Percentiles rank a stretch among this genome's conserved stretches.
Evolutionary conservation across 139 green algal genomes (phyloP).

Genomic region (Ulvella scutata): DNA sequence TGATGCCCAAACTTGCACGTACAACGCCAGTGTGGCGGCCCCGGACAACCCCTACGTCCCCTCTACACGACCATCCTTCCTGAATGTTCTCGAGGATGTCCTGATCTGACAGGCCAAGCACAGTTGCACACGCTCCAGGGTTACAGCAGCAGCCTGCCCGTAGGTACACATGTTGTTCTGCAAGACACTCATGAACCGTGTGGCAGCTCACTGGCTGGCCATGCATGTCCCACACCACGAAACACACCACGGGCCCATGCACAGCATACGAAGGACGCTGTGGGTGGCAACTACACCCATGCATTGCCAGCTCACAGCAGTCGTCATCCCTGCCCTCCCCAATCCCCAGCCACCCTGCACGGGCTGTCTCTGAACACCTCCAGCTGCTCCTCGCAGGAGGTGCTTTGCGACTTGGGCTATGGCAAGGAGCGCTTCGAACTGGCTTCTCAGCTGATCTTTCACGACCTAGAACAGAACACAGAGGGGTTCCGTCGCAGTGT

Average conservation of each 20-base stretch:
- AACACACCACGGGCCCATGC: slow-evolving; percentile 64
- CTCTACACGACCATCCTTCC: slow-evolving; percentile 71
- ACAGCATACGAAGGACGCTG: not conserved
- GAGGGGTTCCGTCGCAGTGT: slow-evolving; percentile 38
- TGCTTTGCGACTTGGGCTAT: not conserved
- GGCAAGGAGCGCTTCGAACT: not conserved
- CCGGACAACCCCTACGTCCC: slow-evolving; percentile 58
- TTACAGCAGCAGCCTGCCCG: slow-evolving; percentile 84
- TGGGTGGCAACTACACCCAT: too few relatives aligned
- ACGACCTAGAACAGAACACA: slow-evolving; percentile 42
- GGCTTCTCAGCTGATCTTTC: not conserved
- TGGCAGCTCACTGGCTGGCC: not conserved
- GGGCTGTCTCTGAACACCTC: not conserved
- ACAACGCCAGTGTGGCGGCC: slow-evolving; percentile 36
- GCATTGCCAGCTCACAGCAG: not conserved
- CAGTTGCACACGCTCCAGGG: slow-evolving; percentile 45
- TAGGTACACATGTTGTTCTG: slow-evolving; percentile 41
- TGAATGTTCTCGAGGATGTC: slow-evolving; percentile 34
- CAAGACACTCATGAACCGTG: slow-evolving; percentile 33
- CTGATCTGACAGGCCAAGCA: slow-evolving; percentile 19
- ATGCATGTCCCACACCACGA: slow-evolving; percentile 17
- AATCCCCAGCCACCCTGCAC: not conserved
- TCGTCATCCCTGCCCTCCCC: not conserved
- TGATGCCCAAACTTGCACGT: slow-evolving; percentile 61
- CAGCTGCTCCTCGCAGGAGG: not conserved